Percentiles rank a stretch among this genome's conserved stretches.
Conservation (phyloP, 768 basidiomycete species). For the Pleurotus eryngii region DNA sequence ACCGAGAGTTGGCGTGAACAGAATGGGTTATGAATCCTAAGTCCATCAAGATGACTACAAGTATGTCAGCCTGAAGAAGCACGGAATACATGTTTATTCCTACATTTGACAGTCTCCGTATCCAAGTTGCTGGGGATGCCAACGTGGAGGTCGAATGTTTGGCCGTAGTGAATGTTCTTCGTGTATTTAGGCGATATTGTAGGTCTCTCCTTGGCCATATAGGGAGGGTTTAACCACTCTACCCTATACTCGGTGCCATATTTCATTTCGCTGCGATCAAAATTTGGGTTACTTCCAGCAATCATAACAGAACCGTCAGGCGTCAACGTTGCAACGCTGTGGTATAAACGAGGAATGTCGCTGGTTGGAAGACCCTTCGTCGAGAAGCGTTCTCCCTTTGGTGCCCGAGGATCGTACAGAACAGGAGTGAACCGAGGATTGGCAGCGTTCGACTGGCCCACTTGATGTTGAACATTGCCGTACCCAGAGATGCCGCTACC, state of each 20-base stretch:
- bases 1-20: conserved; percentile 71
- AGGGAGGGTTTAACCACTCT: conserved; percentile 83
- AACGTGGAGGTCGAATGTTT: conserved; percentile 45
- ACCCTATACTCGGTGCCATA: conserved; percentile 89
- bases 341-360: conserved; percentile 72
- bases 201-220: conserved; percentile 64
- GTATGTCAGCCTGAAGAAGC: not conserved
- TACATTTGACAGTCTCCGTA: conserved; percentile 47
- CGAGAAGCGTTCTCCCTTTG: conserved; percentile 56
- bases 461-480: conserved; percentile 65
- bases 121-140: conserved; percentile 29
- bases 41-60: conserved; percentile 72
- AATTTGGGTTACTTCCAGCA: conserved; percentile 81
- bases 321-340: conserved; percentile 79
- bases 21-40: conserved; percentile 80
- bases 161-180: conserved; percentile 39
- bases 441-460: conserved; percentile 78
- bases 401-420: conserved; percentile 60
- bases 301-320: conserved; percentile 73
- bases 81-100: conserved; percentile 3
- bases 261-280: conserved; percentile 67
- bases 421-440: conserved; percentile 66
- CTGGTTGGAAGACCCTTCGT: conserved; percentile 57
- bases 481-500: conserved; percentile 74
- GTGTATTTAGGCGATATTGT: conserved; percentile 31